Conservation (phyloP, 2,329 filamentous ascomycete genomes). For the Fusarium torreyae region DNA sequence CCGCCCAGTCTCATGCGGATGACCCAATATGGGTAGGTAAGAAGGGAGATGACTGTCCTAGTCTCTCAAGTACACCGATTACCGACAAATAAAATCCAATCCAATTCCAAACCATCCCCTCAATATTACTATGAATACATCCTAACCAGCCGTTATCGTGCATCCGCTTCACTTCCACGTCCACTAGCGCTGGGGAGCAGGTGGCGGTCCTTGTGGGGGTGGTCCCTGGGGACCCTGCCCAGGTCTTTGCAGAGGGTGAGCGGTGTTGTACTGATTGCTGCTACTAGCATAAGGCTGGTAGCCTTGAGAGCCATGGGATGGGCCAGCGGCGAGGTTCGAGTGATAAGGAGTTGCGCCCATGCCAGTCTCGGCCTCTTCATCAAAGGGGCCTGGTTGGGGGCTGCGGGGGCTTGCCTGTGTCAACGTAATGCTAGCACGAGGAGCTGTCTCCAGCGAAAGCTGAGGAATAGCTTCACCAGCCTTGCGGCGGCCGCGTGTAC, state of each 20-base stretch:
- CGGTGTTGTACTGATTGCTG: conserved; percentile 39
- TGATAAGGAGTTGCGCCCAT: conserved; percentile 53
- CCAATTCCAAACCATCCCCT: conserved; percentile 17
- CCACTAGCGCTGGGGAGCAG: conserved; percentile 48
- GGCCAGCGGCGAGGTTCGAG: conserved; percentile 46
- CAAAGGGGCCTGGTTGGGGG: conserved; percentile 56
- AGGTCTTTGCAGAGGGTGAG: conserved; percentile 43
- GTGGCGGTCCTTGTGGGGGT: conserved; percentile 50
- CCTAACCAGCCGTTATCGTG: conserved; percentile 31
- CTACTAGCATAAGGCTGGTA: conserved; percentile 45
- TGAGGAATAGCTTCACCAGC: conserved; percentile 63
- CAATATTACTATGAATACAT: conserved; percentile 27
- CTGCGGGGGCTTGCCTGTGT: conserved; percentile 51
- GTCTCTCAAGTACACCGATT: conserved; percentile 37
- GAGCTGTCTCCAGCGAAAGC: conserved; percentile 50
- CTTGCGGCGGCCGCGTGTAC: conserved; percentile 65
- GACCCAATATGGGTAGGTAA: conserved; percentile 41
- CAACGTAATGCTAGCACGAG: conserved; percentile 45
- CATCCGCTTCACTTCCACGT: conserved; percentile 39
- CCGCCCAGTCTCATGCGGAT: conserved; percentile 34
- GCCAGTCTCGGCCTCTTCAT: conserved; percentile 61
- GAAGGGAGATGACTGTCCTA: conserved; percentile 26
- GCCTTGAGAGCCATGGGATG: conserved; percentile 42
- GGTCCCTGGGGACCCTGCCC: conserved; percentile 39
- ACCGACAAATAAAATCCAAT: conserved; percentile 34